phyloP scores from a whole-genome alignment of 768 basidiomycete species.

The Lactifluus hygrophoroides region DNA sequence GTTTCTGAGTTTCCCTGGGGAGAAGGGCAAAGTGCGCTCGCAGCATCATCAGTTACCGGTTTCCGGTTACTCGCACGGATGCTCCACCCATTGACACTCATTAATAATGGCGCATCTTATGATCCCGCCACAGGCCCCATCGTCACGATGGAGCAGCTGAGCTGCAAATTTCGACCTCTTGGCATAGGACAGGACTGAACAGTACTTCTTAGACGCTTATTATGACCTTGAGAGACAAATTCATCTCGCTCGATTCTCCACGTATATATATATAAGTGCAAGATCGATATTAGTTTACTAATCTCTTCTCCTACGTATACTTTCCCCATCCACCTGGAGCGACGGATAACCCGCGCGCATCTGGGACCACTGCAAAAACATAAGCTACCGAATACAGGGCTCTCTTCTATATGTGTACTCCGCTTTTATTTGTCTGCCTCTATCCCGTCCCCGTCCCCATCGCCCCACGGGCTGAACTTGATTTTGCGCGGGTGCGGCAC shows the following conservation, averaged over 20 bases:
- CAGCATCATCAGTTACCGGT: no score
- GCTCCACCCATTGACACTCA: no score
- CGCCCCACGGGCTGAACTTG: slow-evolving; percentile 79
- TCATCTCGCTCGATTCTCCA: background rate
- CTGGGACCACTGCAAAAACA: background rate
- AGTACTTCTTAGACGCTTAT: no score
- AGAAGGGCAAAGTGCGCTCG: no score
- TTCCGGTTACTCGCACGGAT: no score
- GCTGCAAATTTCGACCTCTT: no score
- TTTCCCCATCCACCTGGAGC: background rate
- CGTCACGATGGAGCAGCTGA: no score
- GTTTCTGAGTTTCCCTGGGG: no score
- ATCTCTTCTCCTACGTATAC: background rate
- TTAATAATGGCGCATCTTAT: no score
- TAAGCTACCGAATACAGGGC: slow-evolving; percentile 8
- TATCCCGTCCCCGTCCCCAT: slow-evolving; percentile 40
- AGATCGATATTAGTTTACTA: background rate
- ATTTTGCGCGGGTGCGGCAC: slow-evolving; percentile 57
- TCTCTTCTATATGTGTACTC: background rate
- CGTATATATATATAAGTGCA: slow-evolving; percentile 7
- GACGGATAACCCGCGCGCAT: background rate
- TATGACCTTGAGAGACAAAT: background rate
- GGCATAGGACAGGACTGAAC: no score
- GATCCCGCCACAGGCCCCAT: no score
- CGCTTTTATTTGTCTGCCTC: slow-evolving; percentile 10